phyloP scores from a whole-genome alignment of 306 rosid species.

The Rosa lucieae region DNA sequence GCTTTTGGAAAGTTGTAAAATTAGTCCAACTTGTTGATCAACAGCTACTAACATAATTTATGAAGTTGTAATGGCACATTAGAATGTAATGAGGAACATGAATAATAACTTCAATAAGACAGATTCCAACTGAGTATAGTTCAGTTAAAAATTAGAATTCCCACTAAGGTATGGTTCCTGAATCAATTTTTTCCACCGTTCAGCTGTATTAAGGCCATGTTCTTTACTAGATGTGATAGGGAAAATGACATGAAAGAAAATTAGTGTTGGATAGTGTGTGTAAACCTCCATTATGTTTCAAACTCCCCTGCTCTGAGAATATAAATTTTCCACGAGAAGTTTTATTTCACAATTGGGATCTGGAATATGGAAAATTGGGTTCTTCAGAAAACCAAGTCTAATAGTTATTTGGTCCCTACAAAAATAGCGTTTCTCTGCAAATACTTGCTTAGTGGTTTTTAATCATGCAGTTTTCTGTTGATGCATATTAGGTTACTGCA shows the following conservation, averaged over 20 bases:
- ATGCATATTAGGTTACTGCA: conserved; percentile 66
- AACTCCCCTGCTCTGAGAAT: neutral
- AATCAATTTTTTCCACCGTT: neutral
- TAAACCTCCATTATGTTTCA: neutral
- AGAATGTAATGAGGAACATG: neutral
- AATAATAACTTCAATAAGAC: neutral
- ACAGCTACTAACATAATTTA: neutral
- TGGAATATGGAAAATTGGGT: neutral
- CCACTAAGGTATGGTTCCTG: neutral
- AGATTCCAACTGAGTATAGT: neutral
- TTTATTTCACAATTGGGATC: neutral
- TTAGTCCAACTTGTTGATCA: neutral
- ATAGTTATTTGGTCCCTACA: conserved; percentile 3
- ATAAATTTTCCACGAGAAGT: neutral
- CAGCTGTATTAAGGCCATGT: neutral
- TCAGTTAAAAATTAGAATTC: neutral
- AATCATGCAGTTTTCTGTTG: conserved; percentile 23
- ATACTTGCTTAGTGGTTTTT: conserved; percentile 11
- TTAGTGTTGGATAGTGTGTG: neutral
- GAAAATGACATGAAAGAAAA: neutral
- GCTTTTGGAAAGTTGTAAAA: neutral
- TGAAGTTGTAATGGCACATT: neutral
- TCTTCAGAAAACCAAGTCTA: neutral
- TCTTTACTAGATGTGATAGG: neutral
- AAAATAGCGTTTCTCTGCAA: neutral